These are phyloP conservation scores for Pulicaria dysenterica DNA, from an alignment of 129 eudicot species.

Conservation along the genomic window DNA sequence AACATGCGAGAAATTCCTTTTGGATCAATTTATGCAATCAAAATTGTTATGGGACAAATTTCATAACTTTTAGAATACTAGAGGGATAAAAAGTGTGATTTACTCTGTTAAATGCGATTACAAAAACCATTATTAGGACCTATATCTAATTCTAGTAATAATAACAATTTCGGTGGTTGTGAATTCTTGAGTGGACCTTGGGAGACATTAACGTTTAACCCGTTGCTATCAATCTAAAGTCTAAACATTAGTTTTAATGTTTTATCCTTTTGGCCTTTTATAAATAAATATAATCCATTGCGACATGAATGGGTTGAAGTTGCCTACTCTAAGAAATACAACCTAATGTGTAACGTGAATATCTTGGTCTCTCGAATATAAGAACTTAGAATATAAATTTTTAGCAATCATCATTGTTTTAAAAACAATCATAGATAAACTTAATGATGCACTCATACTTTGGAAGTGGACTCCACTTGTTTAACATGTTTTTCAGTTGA, in stretches of 20 bases:
- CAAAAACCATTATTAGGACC: background rate
- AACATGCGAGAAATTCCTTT: background rate
- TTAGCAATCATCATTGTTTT: background rate
- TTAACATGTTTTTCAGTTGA: background rate
- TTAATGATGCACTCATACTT: background rate
- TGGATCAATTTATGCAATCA: background rate
- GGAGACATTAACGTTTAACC: background rate
- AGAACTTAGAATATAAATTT: background rate
- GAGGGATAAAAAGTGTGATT: background rate
- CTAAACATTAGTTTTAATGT: background rate
- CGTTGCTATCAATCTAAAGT: background rate
- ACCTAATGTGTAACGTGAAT: background rate
- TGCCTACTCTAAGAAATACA: background rate
- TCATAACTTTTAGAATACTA: background rate
- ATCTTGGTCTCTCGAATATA: background rate
- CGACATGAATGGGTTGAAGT: background rate
- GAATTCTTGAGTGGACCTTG: background rate
- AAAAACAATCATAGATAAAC: background rate
- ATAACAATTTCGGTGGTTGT: background rate
- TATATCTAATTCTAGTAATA: background rate
- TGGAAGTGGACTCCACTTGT: background rate
- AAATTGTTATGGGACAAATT: background rate
- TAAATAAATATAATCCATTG: background rate
- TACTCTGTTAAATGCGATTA: too few species aligned
- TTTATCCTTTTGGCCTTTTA: background rate